These are phyloP conservation scores for Pestalotiopsis sp. DNA, from an alignment of 2,329 filamentous ascomycete genomes.

Conservation along the genomic window DNA sequence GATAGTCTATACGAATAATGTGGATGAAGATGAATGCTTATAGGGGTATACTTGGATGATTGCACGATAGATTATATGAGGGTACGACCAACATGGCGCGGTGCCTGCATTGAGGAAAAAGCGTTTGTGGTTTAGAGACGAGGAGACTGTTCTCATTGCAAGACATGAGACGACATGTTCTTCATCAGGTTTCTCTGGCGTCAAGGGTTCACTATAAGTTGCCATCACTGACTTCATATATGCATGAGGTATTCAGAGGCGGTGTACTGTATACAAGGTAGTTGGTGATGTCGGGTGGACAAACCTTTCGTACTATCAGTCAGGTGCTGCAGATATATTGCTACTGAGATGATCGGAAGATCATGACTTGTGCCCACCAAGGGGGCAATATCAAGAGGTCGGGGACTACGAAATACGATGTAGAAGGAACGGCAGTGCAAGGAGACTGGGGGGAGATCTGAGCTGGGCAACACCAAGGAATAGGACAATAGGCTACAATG, in stretches of 20 bases:
- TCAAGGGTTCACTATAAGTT: not conserved
- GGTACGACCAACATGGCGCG: too few species aligned
- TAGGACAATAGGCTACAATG: too few species aligned
- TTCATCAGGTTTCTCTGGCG: not conserved
- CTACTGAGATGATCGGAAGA: not conserved
- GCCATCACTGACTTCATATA: not conserved
- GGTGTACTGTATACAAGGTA: not conserved
- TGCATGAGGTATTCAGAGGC: not conserved
- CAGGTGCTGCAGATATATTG: not conserved
- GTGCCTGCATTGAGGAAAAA: too few species aligned
- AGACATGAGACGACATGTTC: not conserved
- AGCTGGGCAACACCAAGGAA: too few species aligned
- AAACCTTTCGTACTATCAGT: not conserved
- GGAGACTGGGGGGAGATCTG: too few species aligned
- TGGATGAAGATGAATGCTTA: too few species aligned
- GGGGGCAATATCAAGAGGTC: not conserved
- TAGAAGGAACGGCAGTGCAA: too few species aligned
- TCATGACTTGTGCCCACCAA: not conserved
- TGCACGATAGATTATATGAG: too few species aligned
- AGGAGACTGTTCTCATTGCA: not conserved
- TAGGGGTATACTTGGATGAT: too few species aligned
- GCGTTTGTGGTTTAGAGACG: too few species aligned
- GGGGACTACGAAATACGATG: too few species aligned
- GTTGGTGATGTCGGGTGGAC: not conserved
- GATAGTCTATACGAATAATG: too few species aligned